Evolutionary conservation across 2,329 filamentous ascomycete genomes (phyloP), one percentile per base, ranked within the genome.

Genomic region (Hypomyces rosellus): DNA sequence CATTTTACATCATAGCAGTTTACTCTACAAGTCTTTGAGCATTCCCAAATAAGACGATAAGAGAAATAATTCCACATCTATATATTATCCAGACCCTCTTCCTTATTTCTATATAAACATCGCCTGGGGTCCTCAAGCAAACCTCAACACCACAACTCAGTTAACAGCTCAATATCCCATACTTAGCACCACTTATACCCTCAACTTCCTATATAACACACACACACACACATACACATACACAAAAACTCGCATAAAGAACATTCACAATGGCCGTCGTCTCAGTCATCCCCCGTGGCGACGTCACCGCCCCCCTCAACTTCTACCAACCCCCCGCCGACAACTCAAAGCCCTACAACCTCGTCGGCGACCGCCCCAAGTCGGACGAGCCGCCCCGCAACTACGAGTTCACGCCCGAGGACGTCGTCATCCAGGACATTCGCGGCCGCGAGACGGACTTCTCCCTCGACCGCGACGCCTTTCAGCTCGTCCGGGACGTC

Each of bases 401-500:
- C 75, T 87, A 80, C 67, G 67, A 67, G 48, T 69, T 74, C 52
- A 59, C 67, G 38, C 41, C 65, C 8, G 74, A 81, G 18, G 63
- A 74, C 3, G 79, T 89, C 30, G 62, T 64, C 4, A 78, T 96
- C 60, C 71, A 76, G 54, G 90, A 96, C 69, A 76, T 91, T 59
- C 86, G 90, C 48, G 86, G 84, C 46, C 74, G 72, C 46, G 89
- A 93, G 63, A 62, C 71, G 3, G 69, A 76, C 15, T 91, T 84
- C 69, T 77, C 67, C 7, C 77, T 93, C 13, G 85, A 92, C 69
- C 74, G 73, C 50, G 82, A 91, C 65, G 88, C 88, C 56, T 95
- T 96, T 73, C 74, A 81, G 51, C 72, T 86, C 16, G 65, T 89
- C 45, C 71, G 73, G 12, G 69, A 75, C 58, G 68, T 89, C 1